A percentile compares a stretch with the other conserved stretches of the same genome.
Evolutionary conservation across 371 early-diverging fungal species (phyloP).

Genomic region (Mucor saturninus): DNA sequence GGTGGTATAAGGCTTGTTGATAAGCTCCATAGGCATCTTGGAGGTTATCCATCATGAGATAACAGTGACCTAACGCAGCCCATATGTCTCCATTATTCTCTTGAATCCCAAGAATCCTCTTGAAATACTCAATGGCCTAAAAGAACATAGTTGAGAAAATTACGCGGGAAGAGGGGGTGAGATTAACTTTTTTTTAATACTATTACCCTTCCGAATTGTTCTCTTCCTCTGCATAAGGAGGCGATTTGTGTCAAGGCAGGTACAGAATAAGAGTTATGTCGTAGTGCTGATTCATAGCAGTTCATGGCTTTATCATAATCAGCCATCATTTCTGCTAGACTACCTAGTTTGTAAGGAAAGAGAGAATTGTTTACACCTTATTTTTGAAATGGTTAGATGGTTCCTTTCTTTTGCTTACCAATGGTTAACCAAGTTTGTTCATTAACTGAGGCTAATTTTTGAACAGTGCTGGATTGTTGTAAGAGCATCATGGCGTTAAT

Average conservation of each 20-base stretch:
- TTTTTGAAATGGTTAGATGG: background rate
- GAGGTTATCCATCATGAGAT: constrained; percentile 91
- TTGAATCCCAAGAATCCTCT: constrained; percentile 80
- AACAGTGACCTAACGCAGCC: constrained; percentile 93
- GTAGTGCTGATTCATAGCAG: constrained; percentile 85
- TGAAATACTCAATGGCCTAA: constrained; percentile 5
- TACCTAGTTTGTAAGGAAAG: constrained; percentile 38
- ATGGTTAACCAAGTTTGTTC: constrained; percentile 77
- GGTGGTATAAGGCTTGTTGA: constrained; percentile 53
- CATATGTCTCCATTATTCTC: constrained; percentile 86
- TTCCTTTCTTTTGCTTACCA: constrained; percentile 45
- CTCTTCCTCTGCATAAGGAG: constrained; percentile 68
- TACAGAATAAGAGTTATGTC: constrained; percentile 88
- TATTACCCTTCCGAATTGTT: constrained; percentile 60
- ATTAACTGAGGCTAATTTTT: constrained; percentile 67
- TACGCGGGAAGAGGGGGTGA: background rate
- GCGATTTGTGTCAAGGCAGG: constrained; percentile 76
- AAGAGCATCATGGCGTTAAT: background rate
- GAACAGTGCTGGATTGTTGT: constrained; percentile 47
- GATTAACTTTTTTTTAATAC: background rate
- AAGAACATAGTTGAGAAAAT: background rate
- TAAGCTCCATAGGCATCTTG: constrained; percentile 80
- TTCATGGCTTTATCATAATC: constrained; percentile 79
- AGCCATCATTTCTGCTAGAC: constrained; percentile 74
- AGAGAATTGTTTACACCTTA: background rate